phyloP scores from a whole-genome alignment of 2,329 filamentous ascomycete species.

The Aspergillus quadricinctus region DNA sequence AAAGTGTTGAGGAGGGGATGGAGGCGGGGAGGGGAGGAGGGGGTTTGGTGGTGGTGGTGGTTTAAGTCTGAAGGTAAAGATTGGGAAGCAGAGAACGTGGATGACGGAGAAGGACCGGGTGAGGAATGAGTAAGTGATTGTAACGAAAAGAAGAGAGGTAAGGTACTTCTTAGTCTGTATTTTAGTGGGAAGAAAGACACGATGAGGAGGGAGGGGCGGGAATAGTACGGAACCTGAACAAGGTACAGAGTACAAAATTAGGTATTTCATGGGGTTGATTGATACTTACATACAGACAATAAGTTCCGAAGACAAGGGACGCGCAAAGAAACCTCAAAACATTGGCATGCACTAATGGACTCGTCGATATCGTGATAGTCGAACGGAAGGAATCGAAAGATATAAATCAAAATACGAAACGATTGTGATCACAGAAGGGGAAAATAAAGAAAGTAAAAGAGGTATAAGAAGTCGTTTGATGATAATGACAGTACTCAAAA shows the following conservation, averaged over 20 bases:
- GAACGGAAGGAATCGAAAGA: slow-evolving; percentile 6
- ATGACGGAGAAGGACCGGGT: slow-evolving; percentile 2
- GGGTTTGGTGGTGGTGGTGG: neutral
- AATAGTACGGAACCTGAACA: neutral
- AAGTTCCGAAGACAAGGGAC: slow-evolving; percentile 19
- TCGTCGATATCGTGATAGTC: slow-evolving; percentile 17
- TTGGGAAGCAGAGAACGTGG: neutral
- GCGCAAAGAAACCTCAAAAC: slow-evolving; percentile 19
- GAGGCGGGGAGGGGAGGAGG: neutral
- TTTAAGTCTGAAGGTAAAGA: neutral
- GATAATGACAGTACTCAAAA: neutral
- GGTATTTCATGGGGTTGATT: neutral
- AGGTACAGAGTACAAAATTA: slow-evolving; percentile 2
- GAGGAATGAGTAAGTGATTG: neutral
- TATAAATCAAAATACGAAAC: slow-evolving; percentile 3
- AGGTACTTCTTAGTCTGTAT: neutral
- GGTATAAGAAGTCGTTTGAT: neutral
- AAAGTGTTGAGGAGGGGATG: slow-evolving; percentile 1
- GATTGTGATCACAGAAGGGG: slow-evolving; percentile 6
- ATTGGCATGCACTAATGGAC: slow-evolving; percentile 12
- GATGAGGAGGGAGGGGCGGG: neutral
- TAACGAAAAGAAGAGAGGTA: neutral
- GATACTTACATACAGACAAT: slow-evolving; percentile 12
- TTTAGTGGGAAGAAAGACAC: neutral
- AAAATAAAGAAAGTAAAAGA: neutral